phyloP scores from a whole-genome alignment of 768 basidiomycete species.

The Macrolepiota albuminosa region DNA sequence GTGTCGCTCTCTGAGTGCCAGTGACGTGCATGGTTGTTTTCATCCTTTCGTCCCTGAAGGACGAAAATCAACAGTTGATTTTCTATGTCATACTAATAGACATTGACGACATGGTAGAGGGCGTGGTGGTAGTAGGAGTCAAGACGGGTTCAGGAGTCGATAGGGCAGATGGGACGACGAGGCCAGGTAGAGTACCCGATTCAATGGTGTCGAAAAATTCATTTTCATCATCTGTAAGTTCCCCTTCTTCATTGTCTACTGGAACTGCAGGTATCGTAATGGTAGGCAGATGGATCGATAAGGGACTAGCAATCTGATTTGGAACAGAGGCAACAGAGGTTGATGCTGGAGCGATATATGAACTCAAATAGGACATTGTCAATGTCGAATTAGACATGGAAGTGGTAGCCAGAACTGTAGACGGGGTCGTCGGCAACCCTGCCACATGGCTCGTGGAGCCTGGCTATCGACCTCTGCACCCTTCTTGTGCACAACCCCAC shows the following conservation, averaged over 20 bases:
- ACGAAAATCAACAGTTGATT: no score
- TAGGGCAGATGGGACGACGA: constrained; percentile 42
- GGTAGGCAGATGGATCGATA: not conserved
- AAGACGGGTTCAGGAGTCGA: not conserved
- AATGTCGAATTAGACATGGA: not conserved
- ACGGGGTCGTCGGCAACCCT: no score
- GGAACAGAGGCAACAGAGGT: not conserved
- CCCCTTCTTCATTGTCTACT: constrained; percentile 21
- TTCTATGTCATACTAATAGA: no score
- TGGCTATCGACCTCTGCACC: not conserved
- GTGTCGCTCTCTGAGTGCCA: no score
- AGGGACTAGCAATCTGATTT: not conserved
- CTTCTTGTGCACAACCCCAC: constrained; percentile 4
- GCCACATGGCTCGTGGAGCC: not conserved
- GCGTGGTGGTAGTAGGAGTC: not conserved
- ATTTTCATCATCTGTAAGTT: constrained; percentile 77
- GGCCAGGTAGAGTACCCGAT: constrained; percentile 67
- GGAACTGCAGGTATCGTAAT: not conserved
- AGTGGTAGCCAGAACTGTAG: not conserved
- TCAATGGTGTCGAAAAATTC: constrained; percentile 99
- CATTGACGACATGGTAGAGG: not conserved
- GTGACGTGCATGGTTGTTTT: no score
- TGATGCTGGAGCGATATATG: not conserved
- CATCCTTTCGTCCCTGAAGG: no score
- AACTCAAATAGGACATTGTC: not conserved